Base-by-base conservation (phyloP, 495 filamentous ascomycete genomes). In the Tuber aestivum region DNA sequence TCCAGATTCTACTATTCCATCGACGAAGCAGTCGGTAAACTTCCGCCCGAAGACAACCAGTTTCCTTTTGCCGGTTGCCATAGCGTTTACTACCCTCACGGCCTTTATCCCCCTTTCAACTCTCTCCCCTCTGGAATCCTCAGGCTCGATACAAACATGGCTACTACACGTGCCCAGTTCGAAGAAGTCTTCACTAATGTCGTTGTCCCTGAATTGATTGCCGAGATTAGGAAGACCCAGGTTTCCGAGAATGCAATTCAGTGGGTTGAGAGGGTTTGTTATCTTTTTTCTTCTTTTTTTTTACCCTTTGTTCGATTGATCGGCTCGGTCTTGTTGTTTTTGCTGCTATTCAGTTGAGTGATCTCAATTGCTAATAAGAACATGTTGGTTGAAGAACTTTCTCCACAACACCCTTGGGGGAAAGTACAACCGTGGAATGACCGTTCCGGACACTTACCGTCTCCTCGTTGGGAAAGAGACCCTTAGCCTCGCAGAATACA, bases 341-440 rank as follows among this genome's bases (percentile, higher is more conserved):
- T 73, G 68, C 12, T 44, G 21, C 68, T 61, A 42, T 45, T 27
- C 35, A 21, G n/a, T 44, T 37, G 40, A 41, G 70, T 45, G 16
- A 18, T 32, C 23, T 68, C 61, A 79, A 78, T 79, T 74, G 45
- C 75, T 83, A 71, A 80, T 61, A 69, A n/a, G n/a, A n/a, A n/a
- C 79, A 68, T 80, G 68, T 74, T 48, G 27, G 41, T 72, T 76
- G 73, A 77, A 97, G 94, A 89, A 87, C 70, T 88, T 98, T 77
- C 87, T 92, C 78, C 88, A 90, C 87, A 99, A 99, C 84, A 89
- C 92, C 23, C 86, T 94, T 70, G 96, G 96, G 81, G 95, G 95
- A 82, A 99, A 99, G 89, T 95, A 93, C 87, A 99, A 98, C 87
- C 93, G 95, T 79, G 95, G 96, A 85, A 95, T 99, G 90, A 97